Evolutionary conservation across 257 asterid species (phyloP).

Genomic region (Handroanthus guayacan): DNA sequence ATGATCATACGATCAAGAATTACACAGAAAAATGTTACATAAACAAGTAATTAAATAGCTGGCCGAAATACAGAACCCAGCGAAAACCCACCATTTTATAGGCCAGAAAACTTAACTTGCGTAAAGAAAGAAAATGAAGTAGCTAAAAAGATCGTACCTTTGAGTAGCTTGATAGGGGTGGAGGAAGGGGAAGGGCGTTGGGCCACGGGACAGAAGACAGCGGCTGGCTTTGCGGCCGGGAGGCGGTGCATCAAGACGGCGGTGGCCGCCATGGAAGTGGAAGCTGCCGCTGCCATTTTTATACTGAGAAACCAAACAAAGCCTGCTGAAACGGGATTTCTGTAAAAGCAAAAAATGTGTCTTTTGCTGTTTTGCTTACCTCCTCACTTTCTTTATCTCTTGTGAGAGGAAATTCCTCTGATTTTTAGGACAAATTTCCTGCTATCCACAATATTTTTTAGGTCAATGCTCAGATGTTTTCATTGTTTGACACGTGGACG

Average conservation of each 20-base stretch:
- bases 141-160: constrained; percentile 53
- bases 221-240: constrained; percentile 48
- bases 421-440: constrained; percentile 21
- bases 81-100: constrained; percentile 9
- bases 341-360: not conserved
- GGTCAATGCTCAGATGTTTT: constrained; percentile 44
- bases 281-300: constrained; percentile 84
- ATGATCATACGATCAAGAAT: constrained; percentile 10
- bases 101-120: not conserved
- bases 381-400: constrained; percentile 56
- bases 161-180: constrained; percentile 52
- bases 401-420: constrained; percentile 17
- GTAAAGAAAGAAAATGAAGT: not conserved
- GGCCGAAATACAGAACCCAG: not conserved
- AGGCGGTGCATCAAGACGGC: constrained; percentile 70
- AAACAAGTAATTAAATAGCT: not conserved
- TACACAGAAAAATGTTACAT: not conserved
- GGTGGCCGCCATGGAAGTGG: constrained; percentile 92
- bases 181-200: constrained; percentile 59
- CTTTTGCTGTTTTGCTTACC: constrained; percentile 41
- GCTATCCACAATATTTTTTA: constrained; percentile 52
- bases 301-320: not conserved
- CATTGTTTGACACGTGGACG: constrained; percentile 61
- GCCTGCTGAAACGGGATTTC: constrained; percentile 17
- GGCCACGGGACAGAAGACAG: constrained; percentile 60